Percentiles rank a stretch among this genome's conserved stretches.
These are phyloP conservation scores for Yamadazyma akitaensis DNA, from an alignment of 805 yeast genomes.

Conservation along the genomic window DNA sequence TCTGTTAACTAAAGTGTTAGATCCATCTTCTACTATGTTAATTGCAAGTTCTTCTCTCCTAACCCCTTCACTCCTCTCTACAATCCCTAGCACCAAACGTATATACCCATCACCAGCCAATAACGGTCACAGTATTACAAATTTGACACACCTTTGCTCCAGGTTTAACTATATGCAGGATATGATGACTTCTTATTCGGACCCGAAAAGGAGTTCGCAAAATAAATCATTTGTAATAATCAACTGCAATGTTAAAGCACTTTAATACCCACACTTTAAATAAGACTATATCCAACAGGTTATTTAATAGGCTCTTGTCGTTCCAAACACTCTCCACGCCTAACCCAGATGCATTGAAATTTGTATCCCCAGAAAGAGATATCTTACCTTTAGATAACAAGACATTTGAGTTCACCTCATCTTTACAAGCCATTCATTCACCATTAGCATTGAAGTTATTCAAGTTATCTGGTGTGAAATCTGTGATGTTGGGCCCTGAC, in stretches of 20 bases:
- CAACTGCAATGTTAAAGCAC: background rate
- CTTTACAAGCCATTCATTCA: conserved; percentile 56
- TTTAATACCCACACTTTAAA: background rate
- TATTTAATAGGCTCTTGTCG: conserved; percentile 23
- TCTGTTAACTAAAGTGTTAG: too few relatives aligned
- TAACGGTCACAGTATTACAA: background rate
- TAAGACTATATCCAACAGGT: background rate
- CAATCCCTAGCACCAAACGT: background rate
- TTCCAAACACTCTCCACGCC: conserved; percentile 61
- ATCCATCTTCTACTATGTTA: too few relatives aligned
- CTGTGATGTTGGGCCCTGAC: conserved; percentile 71
- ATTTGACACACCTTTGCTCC: conserved; percentile 1
- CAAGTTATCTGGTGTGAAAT: conserved; percentile 60
- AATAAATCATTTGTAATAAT: background rate
- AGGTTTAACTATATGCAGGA: background rate
- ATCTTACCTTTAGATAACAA: conserved; percentile 45
- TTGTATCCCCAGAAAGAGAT: conserved; percentile 46
- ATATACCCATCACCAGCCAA: too few relatives aligned
- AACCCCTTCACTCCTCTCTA: background rate
- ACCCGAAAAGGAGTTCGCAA: conserved; percentile 2
- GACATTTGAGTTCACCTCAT: conserved; percentile 51
- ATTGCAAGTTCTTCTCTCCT: too few relatives aligned
- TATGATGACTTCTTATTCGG: conserved; percentile 1
- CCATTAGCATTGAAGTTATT: conserved; percentile 63
- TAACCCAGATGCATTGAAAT: conserved; percentile 71